Base-by-base conservation (phyloP, 495 filamentous ascomycete genomes). In the Pyrenopolyporus hunteri region DNA sequence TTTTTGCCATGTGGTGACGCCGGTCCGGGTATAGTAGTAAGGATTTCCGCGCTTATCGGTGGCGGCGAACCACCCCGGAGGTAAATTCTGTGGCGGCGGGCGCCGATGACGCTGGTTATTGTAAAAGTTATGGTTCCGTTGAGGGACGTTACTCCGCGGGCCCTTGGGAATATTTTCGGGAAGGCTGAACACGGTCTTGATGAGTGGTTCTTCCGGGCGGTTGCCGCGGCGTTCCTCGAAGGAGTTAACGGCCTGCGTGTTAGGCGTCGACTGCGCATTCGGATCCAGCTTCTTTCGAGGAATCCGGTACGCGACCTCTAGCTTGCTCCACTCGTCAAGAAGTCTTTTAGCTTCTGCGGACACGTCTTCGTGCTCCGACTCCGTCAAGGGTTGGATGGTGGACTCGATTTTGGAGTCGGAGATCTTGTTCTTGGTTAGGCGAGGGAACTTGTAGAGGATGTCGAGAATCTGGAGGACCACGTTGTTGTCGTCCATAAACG, bases 391-490 rank as follows among this genome's bases (percentile, higher is more conserved):
- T 67, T 90, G 80, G 37, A 99, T 85, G 0, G 88, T 90, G 3
- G 84, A 81, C 71, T 99, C 94, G 56, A 99, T 96, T 68, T 97
- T 96, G 3, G 94, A 97, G 66, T 96, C 92, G 53, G 88, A 87
- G 55, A 99, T 97, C 74, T 98, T 99, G 77, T 99, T 99, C 45
- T 90, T 89, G 6, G 94, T 97, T 20, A 98, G 80, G 14, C 93
- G 88, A 4, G 95, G 94, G 57, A 97, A 89, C 31, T 87, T 86
- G 69, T 92, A 86, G 25, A 99, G 83, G 31, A 98, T 93, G 66
- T 95, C 88, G 55, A 99, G 80, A 32, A 96, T 85, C 74, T 96
- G 95, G 53, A 96, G 76, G 22, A 94, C 82, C 28, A 98, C 85
- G 57, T 96, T 96, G 74, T 84, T 79, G 70, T 98, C 94, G 16